phyloP scores from a whole-genome alignment of 441 rosid species.

The Raphanus hybrid region DNA sequence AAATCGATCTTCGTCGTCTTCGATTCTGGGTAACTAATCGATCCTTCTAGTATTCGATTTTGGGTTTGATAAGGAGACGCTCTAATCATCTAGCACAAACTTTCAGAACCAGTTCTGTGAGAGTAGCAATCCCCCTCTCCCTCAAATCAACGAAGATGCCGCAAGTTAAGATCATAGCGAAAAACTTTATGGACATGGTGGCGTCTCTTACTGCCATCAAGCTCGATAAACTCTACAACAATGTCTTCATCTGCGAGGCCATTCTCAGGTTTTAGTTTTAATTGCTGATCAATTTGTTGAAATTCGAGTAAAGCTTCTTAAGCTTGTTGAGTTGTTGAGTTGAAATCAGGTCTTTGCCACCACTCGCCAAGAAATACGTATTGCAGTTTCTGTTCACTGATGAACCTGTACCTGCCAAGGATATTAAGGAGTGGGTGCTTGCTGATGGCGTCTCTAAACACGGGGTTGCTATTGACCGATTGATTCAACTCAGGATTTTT shows the following conservation, averaged over 20 bases:
- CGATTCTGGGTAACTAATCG: background rate
- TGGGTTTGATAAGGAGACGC: background rate
- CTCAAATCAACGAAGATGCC: slow-evolving; percentile 57
- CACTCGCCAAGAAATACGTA: slow-evolving; percentile 92
- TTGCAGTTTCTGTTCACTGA: slow-evolving; percentile 69
- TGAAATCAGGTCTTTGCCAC: slow-evolving; percentile 80
- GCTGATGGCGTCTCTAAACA: slow-evolving; percentile 80
- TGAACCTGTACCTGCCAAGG: slow-evolving; percentile 57
- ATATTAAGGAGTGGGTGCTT: slow-evolving; percentile 81
- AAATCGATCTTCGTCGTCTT: background rate
- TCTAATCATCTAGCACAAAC: background rate
- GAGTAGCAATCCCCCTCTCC: background rate
- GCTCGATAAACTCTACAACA: slow-evolving; percentile 81
- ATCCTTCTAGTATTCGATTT: background rate
- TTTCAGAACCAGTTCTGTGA: background rate
- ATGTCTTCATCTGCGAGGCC: slow-evolving; percentile 92
- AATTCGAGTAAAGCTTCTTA: background rate
- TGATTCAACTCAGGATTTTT: slow-evolving; percentile 77
- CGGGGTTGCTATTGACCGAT: slow-evolving; percentile 72
- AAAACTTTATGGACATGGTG: slow-evolving; percentile 99
- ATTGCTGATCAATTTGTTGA: background rate
- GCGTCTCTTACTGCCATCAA: slow-evolving; percentile 84
- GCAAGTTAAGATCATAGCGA: slow-evolving; percentile 83
- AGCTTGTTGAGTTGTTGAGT: slow-evolving; percentile 4
- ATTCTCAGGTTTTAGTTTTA: slow-evolving; percentile 67